Conservation (phyloP, 805 yeast genomes). For the Ogataea corticis region DNA sequence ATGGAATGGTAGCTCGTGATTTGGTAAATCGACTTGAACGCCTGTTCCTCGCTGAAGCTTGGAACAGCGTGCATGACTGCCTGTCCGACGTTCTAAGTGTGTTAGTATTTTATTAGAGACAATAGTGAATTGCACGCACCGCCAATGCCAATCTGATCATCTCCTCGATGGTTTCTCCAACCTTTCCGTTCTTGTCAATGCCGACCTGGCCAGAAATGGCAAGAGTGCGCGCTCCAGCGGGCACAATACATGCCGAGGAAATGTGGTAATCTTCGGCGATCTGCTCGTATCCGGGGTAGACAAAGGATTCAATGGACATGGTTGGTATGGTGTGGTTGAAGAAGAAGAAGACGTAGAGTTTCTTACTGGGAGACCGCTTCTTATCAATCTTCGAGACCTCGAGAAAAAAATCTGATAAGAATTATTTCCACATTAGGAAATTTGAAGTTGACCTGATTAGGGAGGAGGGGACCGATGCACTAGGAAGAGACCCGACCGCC, state of each 20-base stretch:
- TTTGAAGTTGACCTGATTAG: neutral
- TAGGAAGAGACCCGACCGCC: neutral
- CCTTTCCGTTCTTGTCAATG: conserved; percentile 10
- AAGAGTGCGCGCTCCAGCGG: conserved; percentile 12
- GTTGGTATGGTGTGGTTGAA: no score
- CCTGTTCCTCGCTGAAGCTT: conserved; percentile 12
- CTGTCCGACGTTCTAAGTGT: conserved; percentile 9
- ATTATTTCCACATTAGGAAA: neutral
- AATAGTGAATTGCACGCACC: conserved; percentile 2
- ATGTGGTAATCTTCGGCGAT: conserved; percentile 10
- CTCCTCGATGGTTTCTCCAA: conserved; percentile 13
- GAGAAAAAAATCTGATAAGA: neutral
- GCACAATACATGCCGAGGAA: conserved; percentile 17
- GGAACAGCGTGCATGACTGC: conserved; percentile 16
- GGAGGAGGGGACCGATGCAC: no score
- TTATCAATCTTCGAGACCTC: neutral
- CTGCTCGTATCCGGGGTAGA: conserved; percentile 14
- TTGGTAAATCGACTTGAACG: conserved; percentile 15
- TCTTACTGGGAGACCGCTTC: neutral
- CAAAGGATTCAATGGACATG: conserved; percentile 10
- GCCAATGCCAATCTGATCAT: conserved; percentile 12
- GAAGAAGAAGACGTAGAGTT: no score
- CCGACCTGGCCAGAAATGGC: conserved; percentile 19
- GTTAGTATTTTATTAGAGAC: neutral
- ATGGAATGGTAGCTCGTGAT: conserved; percentile 13